A percentile compares a stretch with the other conserved stretches of the same genome.
Evolutionary conservation across 345 rosid genomes (phyloP).

Genomic region (Eucalyptus cladocalyx): DNA sequence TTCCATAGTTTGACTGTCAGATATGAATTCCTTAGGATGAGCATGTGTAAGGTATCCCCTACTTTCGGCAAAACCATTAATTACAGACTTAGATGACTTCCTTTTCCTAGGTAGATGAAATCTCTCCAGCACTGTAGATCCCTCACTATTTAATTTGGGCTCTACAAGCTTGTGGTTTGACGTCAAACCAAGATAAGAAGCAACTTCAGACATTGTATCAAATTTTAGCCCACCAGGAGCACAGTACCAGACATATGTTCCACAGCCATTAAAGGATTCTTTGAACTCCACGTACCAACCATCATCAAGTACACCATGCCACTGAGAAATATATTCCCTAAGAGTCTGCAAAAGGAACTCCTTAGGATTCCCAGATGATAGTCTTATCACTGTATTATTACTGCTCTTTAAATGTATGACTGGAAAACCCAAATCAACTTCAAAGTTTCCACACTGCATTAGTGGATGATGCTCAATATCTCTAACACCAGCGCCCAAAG

Average conservation of each 20-base stretch:
- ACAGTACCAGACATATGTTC: conserved; percentile 45
- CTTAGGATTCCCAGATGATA: conserved; percentile 44
- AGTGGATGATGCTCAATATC: conserved; percentile 26
- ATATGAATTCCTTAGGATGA: conserved; percentile 22
- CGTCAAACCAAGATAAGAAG: conserved; percentile 67
- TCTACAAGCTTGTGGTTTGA: conserved; percentile 31
- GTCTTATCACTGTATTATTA: conserved; percentile 29
- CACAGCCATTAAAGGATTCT: conserved; percentile 35
- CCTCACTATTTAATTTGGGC: conserved; percentile 27
- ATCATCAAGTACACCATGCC: conserved; percentile 73
- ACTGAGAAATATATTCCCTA: conserved; percentile 64
- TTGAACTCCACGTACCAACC: conserved; percentile 81
- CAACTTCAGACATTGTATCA: conserved; percentile 77
- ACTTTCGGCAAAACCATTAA: conserved; percentile 45
- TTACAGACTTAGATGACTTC: conserved; percentile 29
- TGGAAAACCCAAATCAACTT: conserved; percentile 37
- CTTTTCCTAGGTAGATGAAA: conserved; percentile 42
- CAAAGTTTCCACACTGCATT: conserved; percentile 15
- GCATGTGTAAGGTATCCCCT: conserved; percentile 31
- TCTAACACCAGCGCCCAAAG: conserved; percentile 24
- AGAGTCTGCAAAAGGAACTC: conserved; percentile 70
- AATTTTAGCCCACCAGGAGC: conserved; percentile 80
- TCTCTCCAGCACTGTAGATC: conserved; percentile 40
- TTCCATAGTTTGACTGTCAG: conserved; percentile 21
- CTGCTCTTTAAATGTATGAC: conserved; percentile 27